These are phyloP conservation scores for Cronartium ribicola DNA, from an alignment of 1,284 basidiomycete genomes.

Conservation along the genomic window DNA sequence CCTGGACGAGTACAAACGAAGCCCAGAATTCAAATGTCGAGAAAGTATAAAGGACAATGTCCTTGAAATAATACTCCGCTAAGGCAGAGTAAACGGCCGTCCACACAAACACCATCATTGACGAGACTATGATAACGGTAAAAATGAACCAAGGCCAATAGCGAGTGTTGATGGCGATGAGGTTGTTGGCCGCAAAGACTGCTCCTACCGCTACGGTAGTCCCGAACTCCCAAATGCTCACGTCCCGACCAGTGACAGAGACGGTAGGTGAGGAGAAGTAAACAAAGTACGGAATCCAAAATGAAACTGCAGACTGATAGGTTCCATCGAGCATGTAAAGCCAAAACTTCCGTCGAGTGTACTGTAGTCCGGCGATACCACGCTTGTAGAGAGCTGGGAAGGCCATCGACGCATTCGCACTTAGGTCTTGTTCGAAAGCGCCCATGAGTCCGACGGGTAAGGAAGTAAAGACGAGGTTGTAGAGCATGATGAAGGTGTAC, in stretches of 20 bases:
- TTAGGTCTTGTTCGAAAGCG: constrained; percentile 93
- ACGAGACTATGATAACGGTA: constrained; percentile 33
- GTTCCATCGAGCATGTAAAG: constrained; percentile 88
- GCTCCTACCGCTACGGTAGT: constrained; percentile 82
- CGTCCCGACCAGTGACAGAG: constrained; percentile 52
- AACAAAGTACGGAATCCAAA: constrained; percentile 78
- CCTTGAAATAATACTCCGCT: constrained; percentile 32
- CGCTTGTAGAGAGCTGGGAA: constrained; percentile 91
- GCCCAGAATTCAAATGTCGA: constrained; percentile 77
- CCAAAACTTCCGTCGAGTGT: constrained; percentile 89
- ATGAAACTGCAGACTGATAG: constrained; percentile 85
- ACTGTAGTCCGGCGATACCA: constrained; percentile 86
- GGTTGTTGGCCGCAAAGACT: constrained; percentile 79
- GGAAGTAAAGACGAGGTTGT: constrained; percentile 89
- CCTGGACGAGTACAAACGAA: constrained; percentile 64
- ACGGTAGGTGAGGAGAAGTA: constrained; percentile 59
- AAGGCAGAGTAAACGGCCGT: constrained; percentile 38
- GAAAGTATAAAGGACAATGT: constrained; percentile 63
- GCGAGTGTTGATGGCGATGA: constrained; percentile 78
- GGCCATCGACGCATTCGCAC: constrained; percentile 79
- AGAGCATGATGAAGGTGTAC: constrained; percentile 70
- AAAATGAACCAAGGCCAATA: constrained; percentile 58
- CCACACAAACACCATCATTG: constrained; percentile 38
- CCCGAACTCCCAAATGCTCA: constrained; percentile 73
- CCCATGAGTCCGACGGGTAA: constrained; percentile 86